Evolutionary conservation across 2,329 filamentous ascomycete genomes (phyloP).

Genomic region (Orbilia oligospora): DNA sequence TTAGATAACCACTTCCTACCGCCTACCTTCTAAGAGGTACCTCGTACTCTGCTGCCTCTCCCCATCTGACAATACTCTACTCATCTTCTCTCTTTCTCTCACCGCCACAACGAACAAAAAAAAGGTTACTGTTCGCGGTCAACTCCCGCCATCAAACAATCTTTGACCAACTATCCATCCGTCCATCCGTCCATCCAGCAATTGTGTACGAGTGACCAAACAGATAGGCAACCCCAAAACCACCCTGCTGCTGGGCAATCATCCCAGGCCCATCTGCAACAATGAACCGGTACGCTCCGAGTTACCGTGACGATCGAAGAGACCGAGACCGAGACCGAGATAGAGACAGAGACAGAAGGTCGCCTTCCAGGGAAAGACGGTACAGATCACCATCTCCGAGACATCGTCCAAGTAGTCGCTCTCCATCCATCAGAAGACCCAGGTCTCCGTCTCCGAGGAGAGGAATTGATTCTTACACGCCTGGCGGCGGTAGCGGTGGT

Average conservation of each 20-base stretch:
- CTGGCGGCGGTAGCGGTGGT: constrained; percentile 58
- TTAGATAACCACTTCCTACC: too few species aligned
- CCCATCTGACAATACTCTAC: too few species aligned
- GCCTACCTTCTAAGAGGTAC: too few species aligned
- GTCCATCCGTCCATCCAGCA: neutral
- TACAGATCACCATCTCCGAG: constrained; percentile 54
- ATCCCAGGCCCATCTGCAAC: constrained; percentile 1
- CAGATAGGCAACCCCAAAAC: neutral
- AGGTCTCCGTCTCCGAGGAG: constrained; percentile 60
- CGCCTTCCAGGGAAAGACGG: constrained; percentile 49
- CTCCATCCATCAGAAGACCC: constrained; percentile 49
- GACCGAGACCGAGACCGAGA: constrained; percentile 55
- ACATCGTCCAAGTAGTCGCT: constrained; percentile 34
- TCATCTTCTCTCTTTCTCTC: too few species aligned
- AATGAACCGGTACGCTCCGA: constrained; percentile 62
- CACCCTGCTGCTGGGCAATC: constrained; percentile 1
- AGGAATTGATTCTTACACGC: constrained; percentile 64
- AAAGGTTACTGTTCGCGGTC: too few species aligned
- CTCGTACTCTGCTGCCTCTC: neutral
- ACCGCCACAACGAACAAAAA: neutral
- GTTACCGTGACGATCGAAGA: constrained; percentile 62
- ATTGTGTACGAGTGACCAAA: neutral
- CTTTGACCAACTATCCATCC: too few species aligned
- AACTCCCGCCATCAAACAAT: neutral
- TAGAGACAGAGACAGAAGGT: constrained; percentile 56